Evolutionary conservation across 352 stramenopile genomes (phyloP), one percentile per base, ranked within the genome.

Genomic region (Phytophthora colocasiae): DNA sequence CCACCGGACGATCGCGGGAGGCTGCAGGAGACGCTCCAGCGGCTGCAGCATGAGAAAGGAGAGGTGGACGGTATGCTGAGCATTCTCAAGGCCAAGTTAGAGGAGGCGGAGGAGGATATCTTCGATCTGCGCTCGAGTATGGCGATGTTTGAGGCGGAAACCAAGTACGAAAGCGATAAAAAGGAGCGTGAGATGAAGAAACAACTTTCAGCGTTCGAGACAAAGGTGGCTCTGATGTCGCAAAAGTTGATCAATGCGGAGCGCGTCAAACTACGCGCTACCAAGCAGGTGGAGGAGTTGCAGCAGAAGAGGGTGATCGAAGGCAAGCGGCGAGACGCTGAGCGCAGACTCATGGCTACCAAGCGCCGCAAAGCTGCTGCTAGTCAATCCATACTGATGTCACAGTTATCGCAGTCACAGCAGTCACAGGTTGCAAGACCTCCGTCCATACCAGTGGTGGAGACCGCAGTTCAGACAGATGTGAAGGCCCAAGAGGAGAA

Each of bases 311-410:
- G 82, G 26, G 43, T 77, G 14, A 61, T 91, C 6, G 83, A 92
- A 44, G 64, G 71, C 47, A 92, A 94, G 65, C 79, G 82, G 11
- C 49, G 87, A 14, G 83, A 92, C 11, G 86, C 83, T 6, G 73
- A 94, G 69, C 85, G 79, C 41, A 69, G 79, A 29, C 68, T 91
- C n/a, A 69, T 91, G 45, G 83, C 80, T 11, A 88, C 75, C 41
- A 87, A 84, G 64, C 77, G 83, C 34, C 82, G 85, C 55, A 89
- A 89, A 34, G 62, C 34, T 73, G 77, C 73, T 1, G 73, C 80
- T 10, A 92, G 80, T 46, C 86, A 92, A 58, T 76, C 71, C 4
- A 63, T 63, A 22, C 58, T 36, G 9, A 48, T 70, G 38, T 71
- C 74, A 5, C 55, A 73, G 19, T 36, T 36, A 36, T 36, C 31